Base-by-base conservation (phyloP, 163 green algal genomes). In the Scenedesmus sp. region DNA sequence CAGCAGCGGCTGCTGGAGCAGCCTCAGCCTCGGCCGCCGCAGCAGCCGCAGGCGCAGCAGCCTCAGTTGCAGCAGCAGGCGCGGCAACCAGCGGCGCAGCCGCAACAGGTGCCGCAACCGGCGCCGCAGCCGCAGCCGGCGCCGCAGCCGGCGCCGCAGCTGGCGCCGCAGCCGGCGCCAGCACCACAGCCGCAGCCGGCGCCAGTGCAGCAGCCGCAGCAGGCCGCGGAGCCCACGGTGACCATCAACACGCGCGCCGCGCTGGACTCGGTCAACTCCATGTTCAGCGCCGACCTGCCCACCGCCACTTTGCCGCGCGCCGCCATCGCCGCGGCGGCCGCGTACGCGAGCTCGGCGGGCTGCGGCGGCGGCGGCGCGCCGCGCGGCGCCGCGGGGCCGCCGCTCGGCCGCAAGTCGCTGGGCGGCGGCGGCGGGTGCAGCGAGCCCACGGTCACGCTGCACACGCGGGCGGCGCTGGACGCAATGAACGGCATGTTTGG, bases 401-500 rank as follows among this genome's bases (percentile, higher is more conserved):
- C n/a, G n/a, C n/a, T n/a, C n/a, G n/a, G 14, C 1, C 11, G 62
- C 45, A 65, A 33, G 51, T 29, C 13, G n/a, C 26, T 24, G 14
- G 26, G 34, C 4, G 33, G 53, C 42, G 17, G 56, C 48, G 33
- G 29, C 48, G 34, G 64, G 14, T 29, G 36, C 71, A 18, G 28
- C 14, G 88, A 94, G 53, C 88, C 89, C 4, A 93, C 87, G 11
- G 80, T 95, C 18, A 96, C 91, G 15, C 76, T 95, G 0, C 80
- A 83, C 63, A 94, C 89, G 1, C 73, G 80, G 5, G 83, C 83
- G 22, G 92, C 92, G 2, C 91, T 93, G 28, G 81, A 86, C 9
- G 87, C 85, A 0, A 70, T 96, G 48, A 94, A 94, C 48, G 72
- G 72, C 60, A 93, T 94, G 87, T 95, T 96, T 66, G 83, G 39